Conservation (phyloP, 2,329 filamentous ascomycete genomes). For the Aspergillus sp. region DNA sequence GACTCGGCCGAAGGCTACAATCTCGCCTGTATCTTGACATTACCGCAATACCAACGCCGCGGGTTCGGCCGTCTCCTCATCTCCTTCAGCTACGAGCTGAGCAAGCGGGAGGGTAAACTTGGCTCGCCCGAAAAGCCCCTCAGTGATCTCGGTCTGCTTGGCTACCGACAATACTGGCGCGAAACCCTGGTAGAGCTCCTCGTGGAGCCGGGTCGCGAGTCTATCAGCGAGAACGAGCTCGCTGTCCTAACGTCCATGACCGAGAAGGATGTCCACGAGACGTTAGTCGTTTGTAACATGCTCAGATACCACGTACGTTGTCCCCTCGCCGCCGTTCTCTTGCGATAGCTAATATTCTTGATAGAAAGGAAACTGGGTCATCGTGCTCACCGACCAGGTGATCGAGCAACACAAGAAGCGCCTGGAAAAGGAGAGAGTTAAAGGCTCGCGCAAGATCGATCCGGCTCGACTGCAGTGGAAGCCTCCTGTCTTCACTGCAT, state of each 20-base stretch:
- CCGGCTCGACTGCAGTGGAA: conserved; percentile 85
- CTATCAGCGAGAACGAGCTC: conserved; percentile 79
- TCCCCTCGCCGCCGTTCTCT: neutral
- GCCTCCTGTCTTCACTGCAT: conserved; percentile 88
- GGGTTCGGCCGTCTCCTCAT: conserved; percentile 92
- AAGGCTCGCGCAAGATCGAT: conserved; percentile 72
- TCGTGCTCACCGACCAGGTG: conserved; percentile 83
- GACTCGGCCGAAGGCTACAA: conserved; percentile 97
- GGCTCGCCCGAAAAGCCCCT: conserved; percentile 96
- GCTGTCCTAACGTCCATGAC: conserved; percentile 85
- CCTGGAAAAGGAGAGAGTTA: conserved; percentile 75
- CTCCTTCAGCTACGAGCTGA: conserved; percentile 95
- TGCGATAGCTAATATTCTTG: no score
- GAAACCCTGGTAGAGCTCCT: conserved; percentile 88
- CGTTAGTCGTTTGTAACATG: conserved; percentile 90
- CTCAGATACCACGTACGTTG: conserved; percentile 72
- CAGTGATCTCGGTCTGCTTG: conserved; percentile 85
- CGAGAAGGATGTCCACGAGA: conserved; percentile 94
- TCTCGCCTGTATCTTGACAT: conserved; percentile 92
- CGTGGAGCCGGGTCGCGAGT: conserved; percentile 64
- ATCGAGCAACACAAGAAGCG: conserved; percentile 67
- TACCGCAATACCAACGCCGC: conserved; percentile 94
- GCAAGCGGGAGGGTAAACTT: conserved; percentile 89
- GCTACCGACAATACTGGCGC: conserved; percentile 97
- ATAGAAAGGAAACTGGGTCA: conserved; percentile 87